Percentiles rank a stretch among this genome's conserved stretches.
phyloP scores from a whole-genome alignment of 139 green algal species.

The Mesotaenium endlicherianum region DNA sequence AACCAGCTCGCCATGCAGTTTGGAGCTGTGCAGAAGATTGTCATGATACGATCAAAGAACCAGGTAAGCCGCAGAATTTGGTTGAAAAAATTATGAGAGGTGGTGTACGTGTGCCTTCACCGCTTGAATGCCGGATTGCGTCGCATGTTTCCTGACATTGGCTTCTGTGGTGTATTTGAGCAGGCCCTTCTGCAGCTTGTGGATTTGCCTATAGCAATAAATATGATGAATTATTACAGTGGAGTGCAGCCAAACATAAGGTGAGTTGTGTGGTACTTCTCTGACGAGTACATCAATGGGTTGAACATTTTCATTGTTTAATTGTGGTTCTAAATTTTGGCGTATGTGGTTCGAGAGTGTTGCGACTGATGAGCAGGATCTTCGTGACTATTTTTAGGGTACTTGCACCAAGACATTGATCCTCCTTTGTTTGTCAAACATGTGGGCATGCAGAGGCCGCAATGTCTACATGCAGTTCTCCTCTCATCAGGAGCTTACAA shows the following conservation, averaged over 20 bases:
- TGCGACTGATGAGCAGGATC: too few species aligned
- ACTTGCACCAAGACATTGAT: too few species aligned
- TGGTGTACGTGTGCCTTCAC: too few species aligned
- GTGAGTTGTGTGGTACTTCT: neutral
- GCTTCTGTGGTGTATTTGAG: too few species aligned
- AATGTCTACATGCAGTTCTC: conserved; percentile 54
- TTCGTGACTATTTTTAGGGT: too few species aligned
- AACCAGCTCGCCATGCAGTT: conserved; percentile 34
- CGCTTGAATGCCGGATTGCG: too few species aligned
- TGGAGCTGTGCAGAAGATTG: conserved; percentile 38
- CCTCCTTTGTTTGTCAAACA: too few species aligned
- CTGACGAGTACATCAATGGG: neutral
- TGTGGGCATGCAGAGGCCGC: conserved; percentile 40
- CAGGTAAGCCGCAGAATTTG: too few species aligned
- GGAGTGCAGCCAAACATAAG: conserved; percentile 40
- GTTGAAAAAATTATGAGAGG: too few species aligned
- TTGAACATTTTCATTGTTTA: neutral
- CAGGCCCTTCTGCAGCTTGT: conserved; percentile 50
- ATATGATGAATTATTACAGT: conserved; percentile 45
- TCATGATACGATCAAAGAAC: conserved; percentile 46
- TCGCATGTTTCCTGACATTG: too few species aligned
- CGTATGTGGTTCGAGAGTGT: too few species aligned
- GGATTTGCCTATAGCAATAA: conserved; percentile 31
- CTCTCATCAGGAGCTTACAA: conserved; percentile 49
- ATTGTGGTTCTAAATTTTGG: too few species aligned